phyloP scores from a whole-genome alignment of 805 yeast species.

The Nematodospora valgi region DNA sequence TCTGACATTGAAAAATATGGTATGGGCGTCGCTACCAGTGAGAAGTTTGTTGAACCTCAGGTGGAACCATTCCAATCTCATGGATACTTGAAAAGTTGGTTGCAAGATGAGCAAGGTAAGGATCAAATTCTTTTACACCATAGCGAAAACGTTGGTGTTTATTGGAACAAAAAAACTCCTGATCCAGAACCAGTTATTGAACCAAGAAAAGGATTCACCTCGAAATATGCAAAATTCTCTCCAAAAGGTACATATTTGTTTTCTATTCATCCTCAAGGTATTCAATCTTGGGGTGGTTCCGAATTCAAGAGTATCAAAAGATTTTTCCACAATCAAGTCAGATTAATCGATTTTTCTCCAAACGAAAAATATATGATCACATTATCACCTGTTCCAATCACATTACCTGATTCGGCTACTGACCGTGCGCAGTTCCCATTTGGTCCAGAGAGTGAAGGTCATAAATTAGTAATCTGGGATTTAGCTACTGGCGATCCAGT shows the following conservation, averaged over 20 bases:
- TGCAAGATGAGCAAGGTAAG: slow-evolving; percentile 81
- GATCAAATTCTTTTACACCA: slow-evolving; percentile 85
- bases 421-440: slow-evolving; percentile 74
- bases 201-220: slow-evolving; percentile 82
- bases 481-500: slow-evolving; percentile 75
- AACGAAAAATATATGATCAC: slow-evolving; percentile 87
- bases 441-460: slow-evolving; percentile 84
- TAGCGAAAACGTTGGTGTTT: slow-evolving; percentile 76
- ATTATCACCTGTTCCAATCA: slow-evolving; percentile 80
- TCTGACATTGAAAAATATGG: slow-evolving; percentile 80
- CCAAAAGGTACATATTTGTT: slow-evolving; percentile 89
- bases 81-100: slow-evolving; percentile 87
- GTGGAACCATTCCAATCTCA: slow-evolving; percentile 69
- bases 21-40: slow-evolving; percentile 55
- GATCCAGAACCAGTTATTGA: slow-evolving; percentile 75
- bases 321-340: slow-evolving; percentile 84
- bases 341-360: slow-evolving; percentile 89
- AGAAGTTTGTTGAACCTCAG: slow-evolving; percentile 67
- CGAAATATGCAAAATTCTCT: slow-evolving; percentile 83
- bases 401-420: slow-evolving; percentile 58
- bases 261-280: slow-evolving; percentile 91
- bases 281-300: slow-evolving; percentile 94
- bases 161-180: slow-evolving; percentile 76
- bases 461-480: slow-evolving; percentile 92
- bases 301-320: slow-evolving; percentile 69